Evolutionary conservation across 495 filamentous ascomycete genomes (phyloP).

Genomic region (Trichoderma parareesei): DNA sequence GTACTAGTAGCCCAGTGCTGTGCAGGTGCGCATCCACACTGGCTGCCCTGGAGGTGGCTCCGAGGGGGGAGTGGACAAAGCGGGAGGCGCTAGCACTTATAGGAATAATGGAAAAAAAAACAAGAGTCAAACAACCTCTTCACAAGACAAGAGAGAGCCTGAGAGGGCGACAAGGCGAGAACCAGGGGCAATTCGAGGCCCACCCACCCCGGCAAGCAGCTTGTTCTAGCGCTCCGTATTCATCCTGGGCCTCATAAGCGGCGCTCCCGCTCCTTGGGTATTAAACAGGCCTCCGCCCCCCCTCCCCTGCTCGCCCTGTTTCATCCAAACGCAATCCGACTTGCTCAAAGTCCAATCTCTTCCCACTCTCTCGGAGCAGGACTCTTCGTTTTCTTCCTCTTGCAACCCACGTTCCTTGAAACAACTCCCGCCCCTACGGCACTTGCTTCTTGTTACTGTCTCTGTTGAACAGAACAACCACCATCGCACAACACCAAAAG

Average conservation of each 20-base stretch:
- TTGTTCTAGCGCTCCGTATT: conserved; percentile 9
- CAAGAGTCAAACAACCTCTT: too few relatives aligned
- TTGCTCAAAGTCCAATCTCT: not conserved
- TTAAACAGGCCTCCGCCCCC: not conserved
- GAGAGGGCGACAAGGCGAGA: not conserved
- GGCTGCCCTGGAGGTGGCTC: not conserved
- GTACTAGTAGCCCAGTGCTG: not conserved
- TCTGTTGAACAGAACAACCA: conserved; percentile 7
- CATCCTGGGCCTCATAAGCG: not conserved
- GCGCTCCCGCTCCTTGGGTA: not conserved
- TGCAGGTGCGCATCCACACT: not conserved
- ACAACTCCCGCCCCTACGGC: conserved; percentile 2
- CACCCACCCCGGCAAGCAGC: not conserved
- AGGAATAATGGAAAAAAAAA: too few relatives aligned
- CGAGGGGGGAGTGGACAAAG: too few relatives aligned
- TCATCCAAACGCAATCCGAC: conserved; percentile 3
- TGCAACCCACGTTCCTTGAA: conserved; percentile 8
- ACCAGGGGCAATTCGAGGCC: not conserved
- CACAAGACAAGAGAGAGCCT: too few relatives aligned
- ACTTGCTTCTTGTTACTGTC: not conserved
- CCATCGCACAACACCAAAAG: too few relatives aligned
- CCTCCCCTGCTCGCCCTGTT: conserved; percentile 17
- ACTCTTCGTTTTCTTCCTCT: conserved; percentile 7
- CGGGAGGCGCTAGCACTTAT: too few relatives aligned
- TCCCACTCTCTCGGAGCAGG: conserved; percentile 4